Conservation (phyloP, 2,329 filamentous ascomycete species). For the Sporothrix inflata region DNA sequence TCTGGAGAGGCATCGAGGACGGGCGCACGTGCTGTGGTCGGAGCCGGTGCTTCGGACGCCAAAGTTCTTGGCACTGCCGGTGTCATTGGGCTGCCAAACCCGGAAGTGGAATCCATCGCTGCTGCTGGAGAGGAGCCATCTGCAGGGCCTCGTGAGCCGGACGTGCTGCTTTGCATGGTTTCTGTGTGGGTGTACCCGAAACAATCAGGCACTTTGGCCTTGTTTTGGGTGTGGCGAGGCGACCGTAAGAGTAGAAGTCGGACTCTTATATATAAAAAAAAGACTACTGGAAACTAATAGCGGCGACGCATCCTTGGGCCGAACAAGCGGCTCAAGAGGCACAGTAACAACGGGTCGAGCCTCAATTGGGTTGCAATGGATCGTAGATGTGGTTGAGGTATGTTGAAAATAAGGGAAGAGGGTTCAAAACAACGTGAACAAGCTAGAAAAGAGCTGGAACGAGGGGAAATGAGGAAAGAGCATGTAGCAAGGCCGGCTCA, state of each 20-base stretch:
- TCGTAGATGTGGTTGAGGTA: neutral
- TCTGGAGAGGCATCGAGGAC: neutral
- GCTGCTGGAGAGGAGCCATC: neutral
- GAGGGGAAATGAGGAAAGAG: slow-evolving; percentile 1
- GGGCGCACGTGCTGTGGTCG: neutral
- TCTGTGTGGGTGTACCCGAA: neutral
- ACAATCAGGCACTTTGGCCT: neutral
- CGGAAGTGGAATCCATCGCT: slow-evolving; percentile 5
- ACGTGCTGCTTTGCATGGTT: neutral
- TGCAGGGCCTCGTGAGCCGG: neutral
- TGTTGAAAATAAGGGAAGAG: neutral
- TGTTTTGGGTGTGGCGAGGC: neutral
- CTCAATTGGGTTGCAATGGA: slow-evolving; percentile 1
- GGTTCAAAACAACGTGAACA: neutral
- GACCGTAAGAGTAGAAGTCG: neutral
- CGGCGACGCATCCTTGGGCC: slow-evolving; percentile 14
- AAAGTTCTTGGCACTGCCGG: slow-evolving; percentile 22
- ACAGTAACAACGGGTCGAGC: neutral
- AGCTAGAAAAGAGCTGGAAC: neutral
- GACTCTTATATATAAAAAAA: neutral
- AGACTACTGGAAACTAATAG: neutral
- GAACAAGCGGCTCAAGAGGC: slow-evolving; percentile 1
- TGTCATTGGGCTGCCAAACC: neutral
- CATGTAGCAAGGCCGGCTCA: neutral
- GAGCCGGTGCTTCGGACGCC: neutral